Percentiles rank a stretch among this genome's conserved stretches.
These are phyloP conservation scores for Scedosporium apiospermum DNA, from an alignment of 2,329 filamentous ascomycete species.

Conservation along the genomic window DNA sequence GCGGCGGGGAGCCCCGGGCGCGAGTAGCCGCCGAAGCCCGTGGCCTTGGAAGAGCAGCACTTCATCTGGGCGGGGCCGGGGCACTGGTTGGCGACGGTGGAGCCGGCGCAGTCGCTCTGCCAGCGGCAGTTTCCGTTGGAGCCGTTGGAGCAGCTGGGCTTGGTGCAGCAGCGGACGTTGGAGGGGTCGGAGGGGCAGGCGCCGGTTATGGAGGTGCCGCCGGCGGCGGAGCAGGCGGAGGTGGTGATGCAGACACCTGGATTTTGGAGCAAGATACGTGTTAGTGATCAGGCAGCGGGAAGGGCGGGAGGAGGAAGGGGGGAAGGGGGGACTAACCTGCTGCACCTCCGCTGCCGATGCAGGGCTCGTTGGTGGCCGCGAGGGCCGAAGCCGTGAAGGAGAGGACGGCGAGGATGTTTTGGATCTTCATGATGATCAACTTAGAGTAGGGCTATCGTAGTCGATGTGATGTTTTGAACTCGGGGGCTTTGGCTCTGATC, in stretches of 20 bases:
- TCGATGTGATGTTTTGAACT: too few relatives aligned
- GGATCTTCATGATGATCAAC: not conserved
- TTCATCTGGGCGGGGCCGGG: constrained; percentile 27
- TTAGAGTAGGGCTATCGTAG: too few relatives aligned
- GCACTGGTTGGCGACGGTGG: constrained; percentile 20
- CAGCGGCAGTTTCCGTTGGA: constrained; percentile 26
- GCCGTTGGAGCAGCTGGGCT: constrained; percentile 23
- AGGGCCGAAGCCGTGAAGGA: constrained; percentile 10
- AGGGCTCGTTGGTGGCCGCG: constrained; percentile 21
- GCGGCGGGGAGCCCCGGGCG: constrained; percentile 23
- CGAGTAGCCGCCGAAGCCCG: constrained; percentile 25
- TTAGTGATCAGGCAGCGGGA: not conserved
- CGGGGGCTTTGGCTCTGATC: too few relatives aligned
- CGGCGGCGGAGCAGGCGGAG: constrained; percentile 22
- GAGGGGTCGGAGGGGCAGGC: constrained; percentile 27
- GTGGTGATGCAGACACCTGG: constrained; percentile 29
- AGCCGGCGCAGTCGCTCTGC: constrained; percentile 25
- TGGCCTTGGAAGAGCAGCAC: constrained; percentile 24
- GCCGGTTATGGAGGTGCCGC: constrained; percentile 26
- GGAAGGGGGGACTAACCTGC: constrained; percentile 9
- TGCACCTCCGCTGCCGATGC: constrained; percentile 14
- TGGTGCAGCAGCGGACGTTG: constrained; percentile 32
- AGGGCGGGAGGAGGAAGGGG: not conserved
- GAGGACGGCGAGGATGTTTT: not conserved
- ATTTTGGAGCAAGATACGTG: constrained; percentile 8